Evolutionary conservation across 106 monocot genomes (phyloP).

Genomic region (Dioscorea zingiberensis): DNA sequence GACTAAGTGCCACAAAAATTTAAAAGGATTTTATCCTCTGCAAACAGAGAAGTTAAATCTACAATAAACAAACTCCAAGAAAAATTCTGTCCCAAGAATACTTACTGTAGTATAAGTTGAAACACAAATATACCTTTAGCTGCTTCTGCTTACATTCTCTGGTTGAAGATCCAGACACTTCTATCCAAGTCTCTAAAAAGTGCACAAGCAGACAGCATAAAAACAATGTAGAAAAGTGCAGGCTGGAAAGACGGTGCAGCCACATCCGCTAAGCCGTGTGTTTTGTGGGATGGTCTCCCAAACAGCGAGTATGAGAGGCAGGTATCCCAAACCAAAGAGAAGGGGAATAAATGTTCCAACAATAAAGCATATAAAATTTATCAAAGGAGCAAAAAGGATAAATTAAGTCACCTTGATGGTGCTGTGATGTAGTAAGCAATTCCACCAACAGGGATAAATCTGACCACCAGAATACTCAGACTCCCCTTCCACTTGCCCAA

Average conservation of each 20-base stretch:
- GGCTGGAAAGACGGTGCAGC: slow-evolving; percentile 61
- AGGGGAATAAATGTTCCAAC: background rate
- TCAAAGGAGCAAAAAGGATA: background rate
- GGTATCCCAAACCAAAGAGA: background rate
- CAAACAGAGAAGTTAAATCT: too few species aligned
- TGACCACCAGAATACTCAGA: slow-evolving; percentile 43
- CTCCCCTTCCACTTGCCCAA: slow-evolving; percentile 47
- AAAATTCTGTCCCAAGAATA: too few species aligned
- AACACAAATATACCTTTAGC: too few species aligned
- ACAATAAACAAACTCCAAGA: too few species aligned
- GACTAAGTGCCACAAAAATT: too few species aligned
- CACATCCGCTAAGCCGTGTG: slow-evolving; percentile 44
- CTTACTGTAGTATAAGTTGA: too few species aligned
- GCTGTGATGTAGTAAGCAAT: slow-evolving; percentile 46
- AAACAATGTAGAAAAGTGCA: slow-evolving; percentile 65
- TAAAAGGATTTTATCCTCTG: too few species aligned
- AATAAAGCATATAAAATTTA: background rate
- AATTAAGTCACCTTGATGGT: slow-evolving; percentile 35
- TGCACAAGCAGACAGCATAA: slow-evolving; percentile 66
- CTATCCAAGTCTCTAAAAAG: slow-evolving; percentile 76
- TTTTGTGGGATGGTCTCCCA: background rate
- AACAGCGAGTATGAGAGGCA: background rate
- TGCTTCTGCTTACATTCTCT: too few species aligned
- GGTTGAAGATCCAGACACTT: slow-evolving; percentile 68
- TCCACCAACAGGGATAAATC: slow-evolving; percentile 38